Conservation (phyloP, 208 protist species). For the Plasmodiophora brassicae region DNA sequence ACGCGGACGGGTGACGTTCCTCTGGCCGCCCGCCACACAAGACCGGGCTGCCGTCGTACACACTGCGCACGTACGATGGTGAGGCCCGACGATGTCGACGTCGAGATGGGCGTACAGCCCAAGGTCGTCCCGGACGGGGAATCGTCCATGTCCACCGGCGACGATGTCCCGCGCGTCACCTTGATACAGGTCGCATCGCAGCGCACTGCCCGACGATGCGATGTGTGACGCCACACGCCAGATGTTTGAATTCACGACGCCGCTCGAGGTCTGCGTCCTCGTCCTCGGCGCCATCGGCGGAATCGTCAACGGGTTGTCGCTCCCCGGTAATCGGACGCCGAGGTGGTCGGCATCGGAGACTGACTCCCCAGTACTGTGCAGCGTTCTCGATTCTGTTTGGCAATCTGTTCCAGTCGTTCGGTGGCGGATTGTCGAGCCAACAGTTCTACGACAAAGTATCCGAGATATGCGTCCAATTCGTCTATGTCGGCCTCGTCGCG, state of each 20-base stretch:
- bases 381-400: neutral
- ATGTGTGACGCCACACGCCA: no score
- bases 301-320: neutral
- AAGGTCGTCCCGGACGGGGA: no score
- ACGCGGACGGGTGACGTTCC: no score
- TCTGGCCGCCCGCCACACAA: no score
- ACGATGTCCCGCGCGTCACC: no score
- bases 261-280: neutral
- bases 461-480: neutral
- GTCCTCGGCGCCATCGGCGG: neutral
- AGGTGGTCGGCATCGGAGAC: constrained; percentile 48
- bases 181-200: no score
- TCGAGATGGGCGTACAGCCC: no score
- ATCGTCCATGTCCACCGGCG: no score
- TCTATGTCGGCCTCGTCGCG: neutral
- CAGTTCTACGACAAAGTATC: neutral
- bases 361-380: neutral
- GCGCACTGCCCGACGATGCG: no score
- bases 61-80: no score
- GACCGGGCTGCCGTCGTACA: no score
- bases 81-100: no score
- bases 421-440: neutral
- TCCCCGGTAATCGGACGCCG: neutral
- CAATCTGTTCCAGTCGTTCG: neutral
- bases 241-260: neutral